Conservation (phyloP, 306 rosid species). For the Canavalia gladiata region DNA sequence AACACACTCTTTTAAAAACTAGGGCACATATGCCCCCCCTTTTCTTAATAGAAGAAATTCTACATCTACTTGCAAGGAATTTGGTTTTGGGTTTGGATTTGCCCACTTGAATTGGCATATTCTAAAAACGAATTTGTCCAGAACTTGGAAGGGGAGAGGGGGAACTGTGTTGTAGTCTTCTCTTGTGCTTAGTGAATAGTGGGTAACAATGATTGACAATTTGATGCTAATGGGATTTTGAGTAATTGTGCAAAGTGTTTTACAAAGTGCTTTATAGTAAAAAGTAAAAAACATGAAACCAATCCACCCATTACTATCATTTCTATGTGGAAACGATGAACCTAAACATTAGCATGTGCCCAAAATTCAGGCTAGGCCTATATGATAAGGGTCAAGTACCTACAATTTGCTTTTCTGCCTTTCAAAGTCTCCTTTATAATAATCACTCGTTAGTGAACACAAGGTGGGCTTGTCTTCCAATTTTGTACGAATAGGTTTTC, state of each 20-base stretch:
- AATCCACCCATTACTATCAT: slow-evolving; percentile 21
- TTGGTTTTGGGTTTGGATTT: slow-evolving; percentile 31
- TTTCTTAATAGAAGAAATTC: slow-evolving; percentile 44
- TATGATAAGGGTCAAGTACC: slow-evolving; percentile 35
- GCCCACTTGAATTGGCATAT: slow-evolving; percentile 46
- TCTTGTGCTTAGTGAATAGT: slow-evolving; percentile 46
- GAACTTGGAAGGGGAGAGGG: slow-evolving; percentile 3
- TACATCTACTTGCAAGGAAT: slow-evolving; percentile 41
- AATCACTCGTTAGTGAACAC: slow-evolving; percentile 13
- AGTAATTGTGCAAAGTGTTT: slow-evolving; percentile 23
- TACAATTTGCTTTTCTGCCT: slow-evolving; percentile 31
- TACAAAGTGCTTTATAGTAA: slow-evolving; percentile 15
- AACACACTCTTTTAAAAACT: slow-evolving; percentile 32
- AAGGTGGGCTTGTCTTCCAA: slow-evolving; percentile 21
- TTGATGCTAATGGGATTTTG: slow-evolving; percentile 20
- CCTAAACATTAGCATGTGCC: slow-evolving; percentile 42
- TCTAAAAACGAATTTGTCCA: slow-evolving; percentile 12
- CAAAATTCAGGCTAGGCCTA: slow-evolving; percentile 40
- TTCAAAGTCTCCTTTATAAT: slow-evolving; percentile 36
- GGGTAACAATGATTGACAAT: slow-evolving; percentile 30
- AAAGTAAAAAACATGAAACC: background rate
- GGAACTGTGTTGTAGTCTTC: slow-evolving; percentile 47
- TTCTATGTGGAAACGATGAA: slow-evolving; percentile 39
- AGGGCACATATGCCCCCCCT: slow-evolving; percentile 41
- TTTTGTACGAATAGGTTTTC: background rate